Conservation (phyloP, 1,139 yeast genomes). For the Suhomyces bokatorum region DNA sequence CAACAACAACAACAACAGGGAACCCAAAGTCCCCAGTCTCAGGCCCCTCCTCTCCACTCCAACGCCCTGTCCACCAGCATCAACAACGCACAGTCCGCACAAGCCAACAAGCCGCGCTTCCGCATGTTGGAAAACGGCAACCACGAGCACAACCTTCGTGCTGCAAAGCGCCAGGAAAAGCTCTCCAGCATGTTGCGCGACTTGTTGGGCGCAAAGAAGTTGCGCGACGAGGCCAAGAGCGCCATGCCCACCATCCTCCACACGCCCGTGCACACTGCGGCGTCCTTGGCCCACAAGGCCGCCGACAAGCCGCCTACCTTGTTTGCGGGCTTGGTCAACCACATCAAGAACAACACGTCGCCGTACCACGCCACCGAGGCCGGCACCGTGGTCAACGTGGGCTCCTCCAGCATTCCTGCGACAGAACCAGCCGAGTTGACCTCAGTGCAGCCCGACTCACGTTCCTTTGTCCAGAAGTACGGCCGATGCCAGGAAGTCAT, state of each 20-base stretch:
- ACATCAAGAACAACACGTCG: conserved; percentile 47
- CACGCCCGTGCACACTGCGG: conserved; percentile 11
- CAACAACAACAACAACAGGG: neutral
- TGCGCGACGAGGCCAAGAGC: conserved; percentile 76
- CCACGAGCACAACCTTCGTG: conserved; percentile 78
- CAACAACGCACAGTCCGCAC: conserved; percentile 4
- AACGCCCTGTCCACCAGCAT: conserved; percentile 13
- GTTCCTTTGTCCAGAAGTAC: conserved; percentile 50
- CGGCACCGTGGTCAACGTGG: neutral
- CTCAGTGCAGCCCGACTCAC: conserved; percentile 27
- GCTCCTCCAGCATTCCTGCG: conserved; percentile 1
- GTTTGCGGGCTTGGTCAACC: conserved; percentile 77
- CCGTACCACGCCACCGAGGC: conserved; percentile 23
- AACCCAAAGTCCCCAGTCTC: neutral
- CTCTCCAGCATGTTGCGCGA: conserved; percentile 84
- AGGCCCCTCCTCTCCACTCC: conserved; percentile 1
- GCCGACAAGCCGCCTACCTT: conserved; percentile 65
- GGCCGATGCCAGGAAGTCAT: conserved; percentile 53
- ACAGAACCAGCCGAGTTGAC: neutral
- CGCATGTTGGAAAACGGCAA: conserved; percentile 59
- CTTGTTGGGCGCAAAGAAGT: conserved; percentile 75
- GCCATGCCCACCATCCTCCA: conserved; percentile 73
- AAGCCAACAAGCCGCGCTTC: conserved; percentile 43
- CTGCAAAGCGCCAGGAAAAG: conserved; percentile 85
- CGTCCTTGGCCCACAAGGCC: conserved; percentile 13